Percentiles rank a stretch among this genome's conserved stretches.
These are phyloP conservation scores for Populus tremula DNA, from an alignment of 345 rosid species.

Conservation along the genomic window DNA sequence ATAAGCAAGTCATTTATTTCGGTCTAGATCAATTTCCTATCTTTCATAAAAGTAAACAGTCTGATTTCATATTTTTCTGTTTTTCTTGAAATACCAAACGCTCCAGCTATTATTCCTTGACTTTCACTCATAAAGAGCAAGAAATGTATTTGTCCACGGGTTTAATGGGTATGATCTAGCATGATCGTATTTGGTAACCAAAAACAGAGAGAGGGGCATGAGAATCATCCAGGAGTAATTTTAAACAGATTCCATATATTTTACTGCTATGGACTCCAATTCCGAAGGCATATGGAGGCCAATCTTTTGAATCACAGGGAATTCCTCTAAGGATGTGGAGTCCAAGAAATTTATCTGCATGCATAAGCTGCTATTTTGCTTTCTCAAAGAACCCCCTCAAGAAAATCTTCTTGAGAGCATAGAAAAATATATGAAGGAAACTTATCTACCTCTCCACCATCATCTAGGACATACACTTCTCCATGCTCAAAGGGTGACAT, in stretches of 20 bases:
- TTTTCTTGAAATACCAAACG: too few relatives aligned
- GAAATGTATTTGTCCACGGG: background rate
- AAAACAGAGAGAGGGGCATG: background rate
- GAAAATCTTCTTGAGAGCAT: background rate
- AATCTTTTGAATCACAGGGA: background rate
- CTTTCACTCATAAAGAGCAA: background rate
- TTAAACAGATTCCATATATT: background rate
- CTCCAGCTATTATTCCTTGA: too few relatives aligned
- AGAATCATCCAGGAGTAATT: background rate
- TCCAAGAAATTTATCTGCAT: background rate
- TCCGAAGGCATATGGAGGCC: background rate
- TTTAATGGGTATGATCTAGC: background rate
- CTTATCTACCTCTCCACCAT: conserved; percentile 86
- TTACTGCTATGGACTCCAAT: background rate
- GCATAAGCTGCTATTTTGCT: background rate
- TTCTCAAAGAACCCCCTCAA: background rate
- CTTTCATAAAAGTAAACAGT: background rate
- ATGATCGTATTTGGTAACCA: background rate
- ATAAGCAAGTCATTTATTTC: conserved; percentile 2
- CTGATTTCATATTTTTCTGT: background rate
- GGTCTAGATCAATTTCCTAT: background rate
- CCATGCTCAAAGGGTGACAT: conserved; percentile 99
- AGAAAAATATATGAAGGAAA: background rate
- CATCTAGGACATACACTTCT: conserved; percentile 92
- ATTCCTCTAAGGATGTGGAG: background rate